Conservation (phyloP, 2,329 filamentous ascomycete species). For the Lecanicillium sp. region DNA sequence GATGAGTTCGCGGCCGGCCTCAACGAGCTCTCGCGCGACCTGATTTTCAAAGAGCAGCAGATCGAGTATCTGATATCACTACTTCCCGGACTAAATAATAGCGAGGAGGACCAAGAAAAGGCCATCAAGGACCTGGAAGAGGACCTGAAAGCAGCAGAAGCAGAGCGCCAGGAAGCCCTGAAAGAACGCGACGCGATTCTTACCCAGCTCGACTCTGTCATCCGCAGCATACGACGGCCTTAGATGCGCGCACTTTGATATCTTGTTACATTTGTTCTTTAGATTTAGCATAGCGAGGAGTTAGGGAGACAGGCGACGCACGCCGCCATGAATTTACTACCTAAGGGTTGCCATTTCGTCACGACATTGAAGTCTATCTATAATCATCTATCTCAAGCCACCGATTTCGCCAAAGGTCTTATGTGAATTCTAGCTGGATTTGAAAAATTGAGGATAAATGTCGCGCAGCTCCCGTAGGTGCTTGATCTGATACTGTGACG, state of each 20-base stretch:
- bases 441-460: conserved; percentile 83
- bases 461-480: conserved; percentile 68
- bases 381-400: neutral
- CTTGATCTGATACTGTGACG: conserved; percentile 69
- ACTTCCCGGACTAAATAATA: conserved; percentile 72
- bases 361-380: neutral
- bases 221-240: conserved; percentile 53
- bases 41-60: conserved; percentile 76
- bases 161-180: conserved; percentile 55
- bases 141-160: conserved; percentile 57
- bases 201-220: conserved; percentile 53
- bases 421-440: conserved; percentile 31
- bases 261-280: conserved; percentile 7
- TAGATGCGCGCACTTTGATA: conserved; percentile 28
- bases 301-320: conserved; percentile 15
- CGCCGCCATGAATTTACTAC: neutral
- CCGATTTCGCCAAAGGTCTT: neutral
- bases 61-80: conserved; percentile 71
- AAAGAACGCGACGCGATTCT: conserved; percentile 58
- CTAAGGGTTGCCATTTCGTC: neutral
- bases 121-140: conserved; percentile 60
- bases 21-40: conserved; percentile 66
- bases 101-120: conserved; percentile 68
- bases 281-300: conserved; percentile 25
- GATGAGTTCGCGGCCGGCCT: conserved; percentile 63